Conservation (phyloP, 1,284 basidiomycete species). For the Ustilago xerochloae region DNA sequence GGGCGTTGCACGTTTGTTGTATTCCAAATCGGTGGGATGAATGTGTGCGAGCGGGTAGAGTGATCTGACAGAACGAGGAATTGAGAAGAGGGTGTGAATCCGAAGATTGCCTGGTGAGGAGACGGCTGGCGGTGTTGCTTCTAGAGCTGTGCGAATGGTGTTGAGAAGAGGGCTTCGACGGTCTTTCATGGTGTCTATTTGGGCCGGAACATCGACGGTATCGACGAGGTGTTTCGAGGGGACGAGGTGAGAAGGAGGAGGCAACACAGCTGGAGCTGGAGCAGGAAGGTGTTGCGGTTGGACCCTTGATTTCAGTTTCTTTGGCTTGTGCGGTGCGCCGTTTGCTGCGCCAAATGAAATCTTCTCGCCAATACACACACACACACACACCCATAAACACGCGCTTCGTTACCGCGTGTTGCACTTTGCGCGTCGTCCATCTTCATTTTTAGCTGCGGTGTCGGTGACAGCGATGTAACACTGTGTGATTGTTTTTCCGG, state of each 20-base stretch:
- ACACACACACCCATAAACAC: neutral
- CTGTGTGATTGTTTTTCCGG: too few species aligned
- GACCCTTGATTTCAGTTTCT: neutral
- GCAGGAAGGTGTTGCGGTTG: neutral
- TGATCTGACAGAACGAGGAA: slow-evolving; percentile 54
- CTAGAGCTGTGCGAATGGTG: slow-evolving; percentile 24
- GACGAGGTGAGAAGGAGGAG: neutral
- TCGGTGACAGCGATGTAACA: too few species aligned
- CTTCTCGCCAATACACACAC: too few species aligned
- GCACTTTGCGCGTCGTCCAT: slow-evolving; percentile 5
- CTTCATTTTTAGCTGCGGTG: too few species aligned
- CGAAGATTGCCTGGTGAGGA: slow-evolving; percentile 36
- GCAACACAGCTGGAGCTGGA: neutral
- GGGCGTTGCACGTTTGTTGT: slow-evolving; percentile 26
- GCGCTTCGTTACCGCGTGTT: neutral
- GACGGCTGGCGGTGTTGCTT: slow-evolving; percentile 31
- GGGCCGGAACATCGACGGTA: neutral
- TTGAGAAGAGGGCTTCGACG: slow-evolving; percentile 19
- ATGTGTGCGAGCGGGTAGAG: slow-evolving; percentile 66
- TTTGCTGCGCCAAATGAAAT: too few species aligned
- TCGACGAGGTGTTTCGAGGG: neutral
- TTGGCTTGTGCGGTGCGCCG: neutral
- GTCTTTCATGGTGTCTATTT: slow-evolving; percentile 2
- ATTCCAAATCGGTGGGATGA: slow-evolving; percentile 40
- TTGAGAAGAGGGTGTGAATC: slow-evolving; percentile 56